A percentile compares a stretch with the other conserved stretches of the same genome.
These are phyloP conservation scores for Scedosporium boydii DNA, from an alignment of 2,329 filamentous ascomycete genomes.

Conservation along the genomic window DNA sequence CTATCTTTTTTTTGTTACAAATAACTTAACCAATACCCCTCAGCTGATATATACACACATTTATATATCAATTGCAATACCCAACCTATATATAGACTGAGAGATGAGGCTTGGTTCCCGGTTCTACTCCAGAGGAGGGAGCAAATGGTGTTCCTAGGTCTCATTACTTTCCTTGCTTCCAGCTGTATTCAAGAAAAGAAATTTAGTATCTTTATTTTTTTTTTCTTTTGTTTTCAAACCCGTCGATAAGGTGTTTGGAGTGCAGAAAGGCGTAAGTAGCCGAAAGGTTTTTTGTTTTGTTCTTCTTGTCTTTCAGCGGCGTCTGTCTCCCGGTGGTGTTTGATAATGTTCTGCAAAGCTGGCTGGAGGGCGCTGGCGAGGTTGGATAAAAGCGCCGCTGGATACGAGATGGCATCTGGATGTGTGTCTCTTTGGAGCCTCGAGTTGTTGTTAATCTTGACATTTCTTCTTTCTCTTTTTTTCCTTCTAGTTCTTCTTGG, in stretches of 20 bases:
- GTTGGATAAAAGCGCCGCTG: too few species aligned
- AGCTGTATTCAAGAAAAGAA: too few species aligned
- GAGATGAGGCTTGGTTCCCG: not conserved
- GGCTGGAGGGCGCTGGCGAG: too few species aligned
- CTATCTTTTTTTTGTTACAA: not conserved
- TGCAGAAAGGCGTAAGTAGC: not conserved
- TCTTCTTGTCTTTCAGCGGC: too few species aligned
- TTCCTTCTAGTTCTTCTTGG: too few species aligned
- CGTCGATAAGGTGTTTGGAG: not conserved
- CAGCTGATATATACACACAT: not conserved
- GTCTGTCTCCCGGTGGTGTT: too few species aligned
- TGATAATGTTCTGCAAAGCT: too few species aligned
- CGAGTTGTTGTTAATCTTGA: not conserved
- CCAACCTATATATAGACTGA: conserved; percentile 1
- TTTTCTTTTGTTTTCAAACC: not conserved
- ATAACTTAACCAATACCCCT: not conserved
- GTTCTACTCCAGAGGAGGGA: not conserved
- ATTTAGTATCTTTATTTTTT: not conserved
- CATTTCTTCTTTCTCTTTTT: too few species aligned
- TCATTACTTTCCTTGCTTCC: not conserved
- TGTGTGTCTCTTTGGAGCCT: not conserved
- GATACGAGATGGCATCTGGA: not conserved
- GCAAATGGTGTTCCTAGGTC: not conserved
- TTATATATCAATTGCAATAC: not conserved
- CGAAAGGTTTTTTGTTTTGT: not conserved